A percentile compares a stretch with the other conserved stretches of the same genome.
Conservation (phyloP, 768 basidiomycete species). For the Sistotremastrum suecicum region DNA sequence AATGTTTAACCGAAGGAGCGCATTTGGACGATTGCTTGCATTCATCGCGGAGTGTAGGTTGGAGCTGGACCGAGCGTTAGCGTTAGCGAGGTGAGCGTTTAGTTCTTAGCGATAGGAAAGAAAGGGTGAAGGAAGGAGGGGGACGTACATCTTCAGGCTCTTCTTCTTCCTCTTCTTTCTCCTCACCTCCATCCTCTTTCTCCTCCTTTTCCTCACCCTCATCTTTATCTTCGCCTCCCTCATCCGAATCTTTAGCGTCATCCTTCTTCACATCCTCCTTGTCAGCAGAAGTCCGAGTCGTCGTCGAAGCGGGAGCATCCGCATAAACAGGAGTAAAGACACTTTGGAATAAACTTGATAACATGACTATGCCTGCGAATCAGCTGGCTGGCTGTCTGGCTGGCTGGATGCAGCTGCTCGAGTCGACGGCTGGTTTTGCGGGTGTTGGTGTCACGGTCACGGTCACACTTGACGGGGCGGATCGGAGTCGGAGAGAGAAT, state of each 20-base stretch:
- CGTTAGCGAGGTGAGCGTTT: background rate
- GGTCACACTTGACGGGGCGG: too few species aligned
- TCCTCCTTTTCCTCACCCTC: constrained; percentile 11
- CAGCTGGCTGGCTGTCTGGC: too few species aligned
- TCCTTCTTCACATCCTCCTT: constrained; percentile 3
- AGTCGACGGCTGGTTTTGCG: too few species aligned
- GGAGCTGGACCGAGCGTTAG: constrained; percentile 27
- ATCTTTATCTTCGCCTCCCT: constrained; percentile 19
- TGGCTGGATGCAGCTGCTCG: too few species aligned
- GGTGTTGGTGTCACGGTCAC: too few species aligned
- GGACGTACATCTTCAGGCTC: constrained; percentile 74
- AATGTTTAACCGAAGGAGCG: constrained; percentile 59
- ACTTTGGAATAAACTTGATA: too few species aligned
- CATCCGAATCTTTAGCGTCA: constrained; percentile 20
- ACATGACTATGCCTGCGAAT: too few species aligned
- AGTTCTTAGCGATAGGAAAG: background rate
- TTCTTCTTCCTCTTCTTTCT: constrained; percentile 32
- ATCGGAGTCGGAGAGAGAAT: too few species aligned
- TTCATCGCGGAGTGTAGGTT: constrained; percentile 62
- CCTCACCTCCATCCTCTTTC: constrained; percentile 25
- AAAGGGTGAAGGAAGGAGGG: background rate
- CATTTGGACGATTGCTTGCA: constrained; percentile 58
- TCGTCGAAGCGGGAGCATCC: too few species aligned
- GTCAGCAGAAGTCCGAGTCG: constrained; percentile 10
- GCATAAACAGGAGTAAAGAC: too few species aligned